These are phyloP conservation scores for Cenchrus purpureus DNA, from an alignment of 176 grass and related monocot genomes.

Conservation along the genomic window DNA sequence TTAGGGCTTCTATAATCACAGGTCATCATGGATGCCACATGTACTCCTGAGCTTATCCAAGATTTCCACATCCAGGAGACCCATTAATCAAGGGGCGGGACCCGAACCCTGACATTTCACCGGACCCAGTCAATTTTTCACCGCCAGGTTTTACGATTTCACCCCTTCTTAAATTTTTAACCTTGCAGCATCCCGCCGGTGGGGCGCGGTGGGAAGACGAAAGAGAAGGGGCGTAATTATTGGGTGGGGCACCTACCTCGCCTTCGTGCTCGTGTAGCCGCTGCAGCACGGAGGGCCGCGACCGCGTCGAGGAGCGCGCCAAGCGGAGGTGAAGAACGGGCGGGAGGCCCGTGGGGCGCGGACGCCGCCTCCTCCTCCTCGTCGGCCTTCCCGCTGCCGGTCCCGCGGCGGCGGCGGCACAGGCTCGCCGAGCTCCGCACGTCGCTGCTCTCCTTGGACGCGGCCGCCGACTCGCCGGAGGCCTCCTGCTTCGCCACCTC, in stretches of 20 bases:
- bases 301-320: constrained; percentile 60
- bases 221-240: neutral
- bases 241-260: constrained; percentile 57
- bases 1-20: constrained; percentile 27
- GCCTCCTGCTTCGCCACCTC: constrained; percentile 47
- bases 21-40: constrained; percentile 27
- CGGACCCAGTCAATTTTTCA: too few relatives aligned
- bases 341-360: neutral
- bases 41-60: constrained; percentile 18
- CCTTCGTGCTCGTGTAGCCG: constrained; percentile 54
- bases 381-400: constrained; percentile 27
- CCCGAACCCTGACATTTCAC: neutral
- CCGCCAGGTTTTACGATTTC: neutral
- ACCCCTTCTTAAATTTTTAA: neutral
- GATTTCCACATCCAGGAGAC: neutral
- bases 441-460: constrained; percentile 86
- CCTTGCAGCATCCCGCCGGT: neutral
- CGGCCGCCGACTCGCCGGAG: constrained; percentile 72
- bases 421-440: constrained; percentile 85
- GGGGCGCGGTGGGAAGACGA: neutral
- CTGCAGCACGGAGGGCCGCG: constrained; percentile 58
- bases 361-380: constrained; percentile 48
- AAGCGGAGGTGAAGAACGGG: constrained; percentile 53
- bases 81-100: constrained; percentile 15
- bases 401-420: constrained; percentile 44